These are phyloP conservation scores for Aspergillus sp. DNA, from an alignment of 2,329 filamentous ascomycete genomes.

Conservation along the genomic window DNA sequence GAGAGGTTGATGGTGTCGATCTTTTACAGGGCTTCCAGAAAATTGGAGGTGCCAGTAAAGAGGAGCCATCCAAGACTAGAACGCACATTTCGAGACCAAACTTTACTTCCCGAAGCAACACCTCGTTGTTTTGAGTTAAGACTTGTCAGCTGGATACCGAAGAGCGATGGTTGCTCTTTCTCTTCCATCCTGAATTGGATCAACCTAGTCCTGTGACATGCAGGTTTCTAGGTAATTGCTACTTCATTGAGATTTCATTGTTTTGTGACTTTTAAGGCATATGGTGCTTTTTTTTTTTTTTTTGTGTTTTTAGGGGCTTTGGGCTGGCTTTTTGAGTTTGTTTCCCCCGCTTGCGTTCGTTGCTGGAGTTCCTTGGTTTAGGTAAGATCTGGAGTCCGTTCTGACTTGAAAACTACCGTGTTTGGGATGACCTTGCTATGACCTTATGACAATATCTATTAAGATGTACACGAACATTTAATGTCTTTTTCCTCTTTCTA, in stretches of 20 bases:
- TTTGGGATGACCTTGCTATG: slow-evolving; percentile 28
- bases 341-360: slow-evolving; percentile 7
- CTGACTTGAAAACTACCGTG: slow-evolving; percentile 19
- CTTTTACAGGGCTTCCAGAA: slow-evolving; percentile 44
- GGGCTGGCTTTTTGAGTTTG: slow-evolving; percentile 5
- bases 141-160: neutral
- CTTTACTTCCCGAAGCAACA: slow-evolving; percentile 27
- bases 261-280: neutral
- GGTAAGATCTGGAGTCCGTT: slow-evolving; percentile 18
- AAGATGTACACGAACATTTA: slow-evolving; percentile 35
- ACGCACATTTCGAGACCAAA: slow-evolving; percentile 24
- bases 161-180: neutral
- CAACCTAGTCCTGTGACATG: neutral
- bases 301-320: neutral
- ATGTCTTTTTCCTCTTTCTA: slow-evolving; percentile 19
- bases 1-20: slow-evolving; percentile 41
- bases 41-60: slow-evolving; percentile 35
- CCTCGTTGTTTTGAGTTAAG: slow-evolving; percentile 25
- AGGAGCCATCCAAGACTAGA: slow-evolving; percentile 25
- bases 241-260: neutral
- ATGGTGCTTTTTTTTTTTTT: slow-evolving; percentile 1
- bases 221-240: slow-evolving; percentile 3
- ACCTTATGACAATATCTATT: slow-evolving; percentile 31
- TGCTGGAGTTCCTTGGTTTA: slow-evolving; percentile 22
- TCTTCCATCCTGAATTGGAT: neutral